These are phyloP conservation scores for Boletus insuetus DNA, from an alignment of 768 basidiomycete species.

Conservation along the genomic window DNA sequence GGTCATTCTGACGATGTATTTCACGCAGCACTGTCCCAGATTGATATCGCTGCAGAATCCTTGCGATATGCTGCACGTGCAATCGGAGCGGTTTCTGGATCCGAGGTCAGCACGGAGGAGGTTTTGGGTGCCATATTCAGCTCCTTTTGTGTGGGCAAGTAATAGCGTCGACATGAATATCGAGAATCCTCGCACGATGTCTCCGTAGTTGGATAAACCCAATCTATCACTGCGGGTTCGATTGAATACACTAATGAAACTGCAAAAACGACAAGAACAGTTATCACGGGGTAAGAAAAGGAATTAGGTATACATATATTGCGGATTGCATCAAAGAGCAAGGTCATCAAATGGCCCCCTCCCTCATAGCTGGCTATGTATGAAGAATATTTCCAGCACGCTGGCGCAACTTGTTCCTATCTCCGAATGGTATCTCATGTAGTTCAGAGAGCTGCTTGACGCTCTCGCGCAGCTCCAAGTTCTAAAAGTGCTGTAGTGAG, in stretches of 20 bases:
- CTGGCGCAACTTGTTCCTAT: slow-evolving; percentile 25
- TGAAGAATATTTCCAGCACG: slow-evolving; percentile 17
- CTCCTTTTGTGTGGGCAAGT: slow-evolving; percentile 91
- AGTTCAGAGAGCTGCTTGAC: slow-evolving; percentile 26
- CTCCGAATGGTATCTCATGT: slow-evolving; percentile 30
- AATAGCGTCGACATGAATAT: background rate
- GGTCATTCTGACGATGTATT: slow-evolving; percentile 1
- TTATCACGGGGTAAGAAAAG: background rate
- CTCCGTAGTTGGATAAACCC: background rate
- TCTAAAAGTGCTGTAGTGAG: slow-evolving; percentile 11
- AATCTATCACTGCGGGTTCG: slow-evolving; percentile 1
- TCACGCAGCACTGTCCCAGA: slow-evolving; percentile 56
- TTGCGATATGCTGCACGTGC: slow-evolving; percentile 81
- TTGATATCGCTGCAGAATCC: slow-evolving; percentile 85
- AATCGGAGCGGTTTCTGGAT: slow-evolving; percentile 81
- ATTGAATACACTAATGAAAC: background rate
- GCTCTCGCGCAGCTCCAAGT: slow-evolving; percentile 15
- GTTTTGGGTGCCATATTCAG: slow-evolving; percentile 78
- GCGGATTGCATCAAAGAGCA: background rate
- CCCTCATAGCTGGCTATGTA: slow-evolving; percentile 12
- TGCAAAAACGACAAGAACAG: background rate
- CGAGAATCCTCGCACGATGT: background rate
- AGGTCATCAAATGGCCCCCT: background rate
- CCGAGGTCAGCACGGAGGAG: slow-evolving; percentile 73
- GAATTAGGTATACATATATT: slow-evolving; percentile 4